Base-by-base conservation (phyloP, 805 yeast genomes). In the Starmerella geochares region DNA sequence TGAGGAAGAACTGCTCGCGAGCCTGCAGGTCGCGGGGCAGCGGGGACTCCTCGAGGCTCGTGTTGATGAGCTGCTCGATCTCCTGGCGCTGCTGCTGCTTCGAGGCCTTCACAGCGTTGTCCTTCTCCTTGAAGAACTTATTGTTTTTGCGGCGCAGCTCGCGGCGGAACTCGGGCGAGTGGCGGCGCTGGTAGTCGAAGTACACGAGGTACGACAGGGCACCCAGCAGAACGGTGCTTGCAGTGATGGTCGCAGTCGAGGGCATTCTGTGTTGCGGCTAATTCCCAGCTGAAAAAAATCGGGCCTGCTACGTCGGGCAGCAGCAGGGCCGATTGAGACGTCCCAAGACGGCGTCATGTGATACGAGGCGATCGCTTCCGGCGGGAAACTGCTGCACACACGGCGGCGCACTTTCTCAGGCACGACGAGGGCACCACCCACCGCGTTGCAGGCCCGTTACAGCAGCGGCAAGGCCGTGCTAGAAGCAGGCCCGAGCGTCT, bases 121-220 rank as follows among this genome's bases (percentile, higher is more conserved):
- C 74, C 51, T 78, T 76, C 56, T 70, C 67, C 63, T 79, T 79
- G 54, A 74, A 73, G 59, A 82, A 83, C 60, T 76, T 73, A 61
- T 74, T 76, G 51, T 80, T 75, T 62, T 76, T 74, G 65, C 77
- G 79, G 62, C 77, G 78, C 62, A 92, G 74, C 41, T 76, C 65
- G 62, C 76, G 80, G 74, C 98, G 84, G 75, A 92, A 94, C 51
- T 78, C 83, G 19, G 83, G 67, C 51, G 83, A 79, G 68, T 74
- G 73, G 71, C 97, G 84, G 71, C 98, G 86, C 69, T 76, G 76
- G 73, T 87, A 84, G 71, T 92, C 99, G 63, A 94, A 94, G 72
- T 86, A 92, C 33, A 79, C 71, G 50, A 90, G 85, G 69, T 92
- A 90, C 16, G 69, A 58, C 20, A 67, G 67, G 33, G 64, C 67